Base-by-base conservation (phyloP, 208 protist species). In the Trypanosomatidae sp. region DNA sequence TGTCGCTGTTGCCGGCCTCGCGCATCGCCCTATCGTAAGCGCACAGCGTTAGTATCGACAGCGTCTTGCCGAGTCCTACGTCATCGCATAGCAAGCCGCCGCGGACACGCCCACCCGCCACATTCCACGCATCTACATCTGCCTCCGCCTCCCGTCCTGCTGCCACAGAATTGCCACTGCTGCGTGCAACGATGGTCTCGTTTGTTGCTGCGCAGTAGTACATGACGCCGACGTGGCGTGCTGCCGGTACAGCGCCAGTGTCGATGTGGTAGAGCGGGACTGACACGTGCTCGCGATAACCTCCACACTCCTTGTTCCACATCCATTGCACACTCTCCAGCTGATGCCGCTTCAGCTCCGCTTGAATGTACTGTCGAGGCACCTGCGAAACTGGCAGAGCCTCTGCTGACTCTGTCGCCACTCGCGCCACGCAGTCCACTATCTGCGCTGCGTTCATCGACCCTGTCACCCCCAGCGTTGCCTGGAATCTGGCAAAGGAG, bases 61-160 rank as follows among this genome's bases (percentile, higher is more conserved):
- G 74, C 22, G 90, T 91, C 73, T 95, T 95, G 15, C 88, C 90
- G 2, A 95, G 74, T 17, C 90, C 90, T 25, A 91, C 89, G 44
- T 91, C 84, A 64, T 92, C 88, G 41, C 77, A 81, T 39, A 95
- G 73, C 41, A 92, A 72, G n/a, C 83, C 81, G 36, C 90, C 84
- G 12, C 69, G 65, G 17, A 84, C 53, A 6, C 28, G 64, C 0
- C 69, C 52, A 3, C 72, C 69, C 9, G 66, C 39, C 30, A 49
- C 22, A 22, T 13, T 33, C 49, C 50, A 67, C 39, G 72, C 28
- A 0, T n/a, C 6, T 15, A 8, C 4, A 55, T 77, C 59, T 25
- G 36, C 22, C 19, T 33, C 30, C 19, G 39, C 30, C 5, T 15
- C 25, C 15, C 33, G 10, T 44, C 41, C 19, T 56, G 66, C 66